phyloP scores from a whole-genome alignment of 164 flowering plant species.

The Nelumbo lutea region DNA sequence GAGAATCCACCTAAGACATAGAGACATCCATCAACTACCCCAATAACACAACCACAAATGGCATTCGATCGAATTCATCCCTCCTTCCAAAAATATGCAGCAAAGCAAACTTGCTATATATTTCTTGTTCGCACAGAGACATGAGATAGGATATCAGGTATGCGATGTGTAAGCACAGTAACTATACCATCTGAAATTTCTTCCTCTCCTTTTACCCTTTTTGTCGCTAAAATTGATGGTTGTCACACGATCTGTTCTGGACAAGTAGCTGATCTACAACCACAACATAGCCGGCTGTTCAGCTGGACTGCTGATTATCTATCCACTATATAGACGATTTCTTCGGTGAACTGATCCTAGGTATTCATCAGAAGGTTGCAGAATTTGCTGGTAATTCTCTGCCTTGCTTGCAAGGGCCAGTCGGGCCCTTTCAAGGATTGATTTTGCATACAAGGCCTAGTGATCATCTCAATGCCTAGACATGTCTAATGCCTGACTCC shows the following conservation, averaged over 20 bases:
- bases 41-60: constrained; percentile 76
- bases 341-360: constrained; percentile 79
- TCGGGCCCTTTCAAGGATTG: constrained; percentile 92
- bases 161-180: constrained; percentile 94
- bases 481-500: constrained; percentile 66
- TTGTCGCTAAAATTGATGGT: constrained; percentile 87
- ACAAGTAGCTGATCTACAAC: constrained; percentile 90
- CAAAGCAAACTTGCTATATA: too few species aligned
- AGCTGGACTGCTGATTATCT: constrained; percentile 95
- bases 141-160: constrained; percentile 99
- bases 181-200: constrained; percentile 98
- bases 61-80: constrained; percentile 46
- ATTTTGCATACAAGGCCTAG: constrained; percentile 94
- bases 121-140: constrained; percentile 99
- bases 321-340: constrained; percentile 96
- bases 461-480: constrained; percentile 39
- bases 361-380: constrained; percentile 95
- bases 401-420: constrained; percentile 89
- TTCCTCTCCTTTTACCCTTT: constrained; percentile 91
- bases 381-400: constrained; percentile 64
- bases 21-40: constrained; percentile 69
- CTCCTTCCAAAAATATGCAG: constrained; percentile 68
- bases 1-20: constrained; percentile 86
- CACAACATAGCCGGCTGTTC: constrained; percentile 77
- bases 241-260: constrained; percentile 69